Percentiles rank a stretch among this genome's conserved stretches.
phyloP scores from a whole-genome alignment of 1,284 basidiomycete species.

The Irpex rosettiformis region DNA sequence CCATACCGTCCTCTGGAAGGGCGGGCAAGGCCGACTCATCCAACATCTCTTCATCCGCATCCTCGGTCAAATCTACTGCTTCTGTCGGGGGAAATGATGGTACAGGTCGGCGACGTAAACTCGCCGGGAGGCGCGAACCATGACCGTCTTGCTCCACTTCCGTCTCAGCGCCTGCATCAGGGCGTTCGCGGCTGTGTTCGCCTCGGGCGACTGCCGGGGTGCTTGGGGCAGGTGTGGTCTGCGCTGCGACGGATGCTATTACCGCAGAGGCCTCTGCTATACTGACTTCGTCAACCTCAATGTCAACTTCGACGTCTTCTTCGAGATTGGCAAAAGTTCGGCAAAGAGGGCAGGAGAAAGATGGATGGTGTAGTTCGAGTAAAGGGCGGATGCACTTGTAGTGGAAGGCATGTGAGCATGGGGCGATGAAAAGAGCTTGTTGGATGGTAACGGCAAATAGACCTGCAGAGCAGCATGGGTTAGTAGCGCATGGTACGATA shows the following conservation, averaged over 20 bases:
- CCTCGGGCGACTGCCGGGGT: background rate
- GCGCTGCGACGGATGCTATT: slow-evolving; percentile 12
- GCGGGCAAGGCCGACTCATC: slow-evolving; percentile 27
- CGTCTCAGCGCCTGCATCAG: slow-evolving; percentile 49
- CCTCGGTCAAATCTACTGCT: slow-evolving; percentile 22
- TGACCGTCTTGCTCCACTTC: slow-evolving; percentile 49
- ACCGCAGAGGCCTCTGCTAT: slow-evolving; percentile 27
- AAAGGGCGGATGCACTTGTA: slow-evolving; percentile 97
- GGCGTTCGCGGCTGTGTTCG: slow-evolving; percentile 20
- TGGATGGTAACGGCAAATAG: slow-evolving; percentile 92
- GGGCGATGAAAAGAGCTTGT: slow-evolving; percentile 96
- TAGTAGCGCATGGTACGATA: background rate
- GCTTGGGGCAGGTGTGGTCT: slow-evolving; percentile 14
- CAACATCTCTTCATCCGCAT: slow-evolving; percentile 30
- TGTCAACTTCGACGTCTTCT: slow-evolving; percentile 95
- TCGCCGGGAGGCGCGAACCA: slow-evolving; percentile 20
- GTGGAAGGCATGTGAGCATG: slow-evolving; percentile 96
- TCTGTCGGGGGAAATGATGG: slow-evolving; percentile 13
- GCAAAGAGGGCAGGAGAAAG: slow-evolving; percentile 95
- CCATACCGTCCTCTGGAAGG: slow-evolving; percentile 24
- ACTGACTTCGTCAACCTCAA: slow-evolving; percentile 40
- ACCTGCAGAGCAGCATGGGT: slow-evolving; percentile 42
- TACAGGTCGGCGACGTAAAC: slow-evolving; percentile 17
- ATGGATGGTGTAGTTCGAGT: slow-evolving; percentile 83
- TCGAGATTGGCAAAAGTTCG: slow-evolving; percentile 92